Percentiles rank a stretch among this genome's conserved stretches.
Conservation (phyloP, 805 yeast species). For the Kluyveromyces dobzhanskii region DNA sequence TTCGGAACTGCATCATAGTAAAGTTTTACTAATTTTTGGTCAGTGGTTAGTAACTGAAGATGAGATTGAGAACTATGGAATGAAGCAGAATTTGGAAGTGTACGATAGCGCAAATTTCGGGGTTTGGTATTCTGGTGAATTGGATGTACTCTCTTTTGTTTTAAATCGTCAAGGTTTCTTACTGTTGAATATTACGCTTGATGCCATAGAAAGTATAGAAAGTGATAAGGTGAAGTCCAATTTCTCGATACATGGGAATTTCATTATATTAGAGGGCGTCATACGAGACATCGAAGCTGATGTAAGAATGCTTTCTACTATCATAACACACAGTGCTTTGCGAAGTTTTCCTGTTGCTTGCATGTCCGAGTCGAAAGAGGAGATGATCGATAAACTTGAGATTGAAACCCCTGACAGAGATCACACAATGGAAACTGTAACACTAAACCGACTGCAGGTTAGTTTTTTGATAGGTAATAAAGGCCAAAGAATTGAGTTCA, state of each 20-base stretch:
- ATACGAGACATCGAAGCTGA: neutral
- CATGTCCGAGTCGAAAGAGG: too few relatives aligned
- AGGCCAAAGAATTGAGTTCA: conserved; percentile 33
- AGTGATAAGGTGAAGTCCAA: too few relatives aligned
- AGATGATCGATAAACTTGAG: too few relatives aligned
- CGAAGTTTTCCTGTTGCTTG: too few relatives aligned
- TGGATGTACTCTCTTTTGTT: neutral
- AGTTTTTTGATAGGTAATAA: conserved; percentile 36
- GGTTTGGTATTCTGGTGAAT: neutral
- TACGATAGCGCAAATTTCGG: neutral
- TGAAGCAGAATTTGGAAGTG: neutral
- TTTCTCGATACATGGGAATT: too few relatives aligned
- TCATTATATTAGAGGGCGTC: neutral
- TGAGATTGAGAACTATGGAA: too few relatives aligned
- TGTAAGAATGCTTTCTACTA: too few relatives aligned
- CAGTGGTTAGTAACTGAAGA: neutral
- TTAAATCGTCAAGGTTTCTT: neutral
- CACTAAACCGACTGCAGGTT: conserved; percentile 29
- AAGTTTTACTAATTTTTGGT: neutral
- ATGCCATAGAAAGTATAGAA: too few relatives aligned
- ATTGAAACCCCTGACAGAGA: too few relatives aligned
- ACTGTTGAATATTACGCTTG: neutral
- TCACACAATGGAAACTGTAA: too few relatives aligned
- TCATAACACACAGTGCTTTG: too few relatives aligned
- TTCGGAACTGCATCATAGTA: too few relatives aligned